Conservation (phyloP, 2,329 filamentous ascomycete species). For the Aspergillus sp. region DNA sequence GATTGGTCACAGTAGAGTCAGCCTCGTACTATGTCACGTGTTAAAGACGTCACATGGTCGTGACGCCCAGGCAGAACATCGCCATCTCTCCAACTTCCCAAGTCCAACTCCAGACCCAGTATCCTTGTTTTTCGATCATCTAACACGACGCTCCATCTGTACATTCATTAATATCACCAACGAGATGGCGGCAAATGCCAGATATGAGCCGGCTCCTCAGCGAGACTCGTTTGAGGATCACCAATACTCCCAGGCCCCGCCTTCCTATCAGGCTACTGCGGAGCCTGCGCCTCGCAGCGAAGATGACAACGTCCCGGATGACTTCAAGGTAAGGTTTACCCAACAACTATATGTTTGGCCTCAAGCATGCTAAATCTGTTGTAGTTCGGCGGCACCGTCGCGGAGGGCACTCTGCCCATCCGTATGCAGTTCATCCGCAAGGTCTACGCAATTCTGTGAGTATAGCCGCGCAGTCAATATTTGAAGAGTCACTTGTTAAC, state of each 20-base stretch:
- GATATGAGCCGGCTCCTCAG: conserved; percentile 80
- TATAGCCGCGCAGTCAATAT: conserved; percentile 6
- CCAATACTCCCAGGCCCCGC: conserved; percentile 73
- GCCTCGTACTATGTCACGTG: background rate
- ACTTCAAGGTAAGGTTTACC: conserved; percentile 73
- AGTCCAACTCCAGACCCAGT: background rate
- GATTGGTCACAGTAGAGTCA: background rate
- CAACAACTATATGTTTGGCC: background rate
- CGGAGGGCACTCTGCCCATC: conserved; percentile 92
- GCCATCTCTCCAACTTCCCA: background rate
- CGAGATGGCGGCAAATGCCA: conserved; percentile 70
- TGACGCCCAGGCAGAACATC: background rate
- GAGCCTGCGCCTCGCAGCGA: conserved; percentile 63
- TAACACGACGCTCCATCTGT: background rate
- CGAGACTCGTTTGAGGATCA: conserved; percentile 80
- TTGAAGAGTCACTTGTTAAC: background rate
- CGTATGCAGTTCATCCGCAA: conserved; percentile 96
- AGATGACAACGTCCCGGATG: conserved; percentile 90
- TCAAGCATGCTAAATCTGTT: conserved; percentile 17
- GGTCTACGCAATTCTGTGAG: conserved; percentile 89
- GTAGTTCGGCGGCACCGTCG: conserved; percentile 86
- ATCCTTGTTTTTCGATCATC: conserved; percentile 2
- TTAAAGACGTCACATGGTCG: conserved; percentile 11
- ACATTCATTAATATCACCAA: background rate
- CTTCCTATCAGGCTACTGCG: conserved; percentile 72